These are phyloP conservation scores for Henckelia pumila DNA, from an alignment of 257 asterid genomes.

Conservation along the genomic window DNA sequence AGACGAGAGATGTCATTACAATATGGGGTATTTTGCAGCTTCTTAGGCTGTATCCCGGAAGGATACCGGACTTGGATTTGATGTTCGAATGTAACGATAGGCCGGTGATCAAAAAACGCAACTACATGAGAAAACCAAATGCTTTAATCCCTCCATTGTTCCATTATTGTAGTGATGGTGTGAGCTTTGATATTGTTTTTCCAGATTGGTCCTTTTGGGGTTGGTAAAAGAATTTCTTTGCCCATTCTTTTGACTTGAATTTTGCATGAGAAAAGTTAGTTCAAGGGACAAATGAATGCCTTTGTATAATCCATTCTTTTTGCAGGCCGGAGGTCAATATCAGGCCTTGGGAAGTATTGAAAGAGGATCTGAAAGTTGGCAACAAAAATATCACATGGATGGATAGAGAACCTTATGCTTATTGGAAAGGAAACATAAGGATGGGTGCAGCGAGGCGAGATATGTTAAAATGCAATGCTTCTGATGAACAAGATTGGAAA, in stretches of 20 bases:
- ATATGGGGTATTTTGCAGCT: constrained; percentile 91
- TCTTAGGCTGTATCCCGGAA: constrained; percentile 66
- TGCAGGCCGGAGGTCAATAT: constrained; percentile 83
- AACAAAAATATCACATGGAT: constrained; percentile 53
- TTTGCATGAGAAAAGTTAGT: background rate
- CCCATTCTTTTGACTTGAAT: background rate
- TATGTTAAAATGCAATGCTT: constrained; percentile 54
- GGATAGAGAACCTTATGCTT: constrained; percentile 78
- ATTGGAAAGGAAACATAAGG: constrained; percentile 63
- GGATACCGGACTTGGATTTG: constrained; percentile 64
- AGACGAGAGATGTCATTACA: constrained; percentile 78
- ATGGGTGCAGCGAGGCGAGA: constrained; percentile 41
- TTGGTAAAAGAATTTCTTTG: constrained; percentile 63
- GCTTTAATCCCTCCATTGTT: constrained; percentile 54
- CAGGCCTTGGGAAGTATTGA: constrained; percentile 71
- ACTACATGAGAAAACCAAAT: constrained; percentile 18
- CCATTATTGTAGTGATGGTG: constrained; percentile 62
- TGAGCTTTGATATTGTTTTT: constrained; percentile 61
- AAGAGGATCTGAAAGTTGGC: constrained; percentile 53
- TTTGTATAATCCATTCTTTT: background rate
- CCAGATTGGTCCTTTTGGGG: constrained; percentile 99
- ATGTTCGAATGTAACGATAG: constrained; percentile 63
- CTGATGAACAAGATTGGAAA: constrained; percentile 48
- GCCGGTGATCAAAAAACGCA: constrained; percentile 44
- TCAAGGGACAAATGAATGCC: background rate